A percentile compares a stretch with the other conserved stretches of the same genome.
These are phyloP conservation scores for Lichtheimia corymbifera DNA, from an alignment of 371 early-diverging fungal species.

Conservation along the genomic window DNA sequence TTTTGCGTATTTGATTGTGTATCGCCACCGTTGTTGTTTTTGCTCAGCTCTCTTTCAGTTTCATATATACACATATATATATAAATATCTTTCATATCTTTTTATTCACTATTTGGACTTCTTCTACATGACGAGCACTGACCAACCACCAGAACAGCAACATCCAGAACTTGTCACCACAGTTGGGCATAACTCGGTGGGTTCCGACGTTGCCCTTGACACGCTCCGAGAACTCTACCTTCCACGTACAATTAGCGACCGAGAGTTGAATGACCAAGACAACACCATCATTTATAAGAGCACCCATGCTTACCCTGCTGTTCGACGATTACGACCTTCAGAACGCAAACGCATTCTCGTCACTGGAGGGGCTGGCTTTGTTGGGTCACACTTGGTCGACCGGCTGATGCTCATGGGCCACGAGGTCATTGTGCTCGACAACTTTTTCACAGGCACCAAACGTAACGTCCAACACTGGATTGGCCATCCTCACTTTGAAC, in stretches of 20 bases:
- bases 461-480: conserved; percentile 82
- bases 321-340: conserved; percentile 49
- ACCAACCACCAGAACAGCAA: too few species aligned
- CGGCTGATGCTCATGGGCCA: conserved; percentile 88
- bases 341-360: conserved; percentile 81
- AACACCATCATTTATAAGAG: conserved; percentile 52
- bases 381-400: conserved; percentile 86
- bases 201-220: conserved; percentile 41
- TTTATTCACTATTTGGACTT: too few species aligned
- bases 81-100: too few species aligned
- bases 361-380: conserved; percentile 92
- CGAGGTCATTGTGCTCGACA: conserved; percentile 83
- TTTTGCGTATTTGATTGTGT: too few species aligned
- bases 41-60: too few species aligned
- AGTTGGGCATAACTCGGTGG: conserved; percentile 48
- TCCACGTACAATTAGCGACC: conserved; percentile 34
- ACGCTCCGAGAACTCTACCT: conserved; percentile 50
- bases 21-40: too few species aligned
- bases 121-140: too few species aligned
- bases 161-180: conserved; percentile 15
- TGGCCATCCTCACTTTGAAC: conserved; percentile 85
- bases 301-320: conserved; percentile 52
- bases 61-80: too few species aligned
- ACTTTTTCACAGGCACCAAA: conserved; percentile 82
- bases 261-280: conserved; percentile 30